Evolutionary conservation across 2,329 filamentous ascomycete genomes (phyloP).

Genomic region (Sporothrix luriei): DNA sequence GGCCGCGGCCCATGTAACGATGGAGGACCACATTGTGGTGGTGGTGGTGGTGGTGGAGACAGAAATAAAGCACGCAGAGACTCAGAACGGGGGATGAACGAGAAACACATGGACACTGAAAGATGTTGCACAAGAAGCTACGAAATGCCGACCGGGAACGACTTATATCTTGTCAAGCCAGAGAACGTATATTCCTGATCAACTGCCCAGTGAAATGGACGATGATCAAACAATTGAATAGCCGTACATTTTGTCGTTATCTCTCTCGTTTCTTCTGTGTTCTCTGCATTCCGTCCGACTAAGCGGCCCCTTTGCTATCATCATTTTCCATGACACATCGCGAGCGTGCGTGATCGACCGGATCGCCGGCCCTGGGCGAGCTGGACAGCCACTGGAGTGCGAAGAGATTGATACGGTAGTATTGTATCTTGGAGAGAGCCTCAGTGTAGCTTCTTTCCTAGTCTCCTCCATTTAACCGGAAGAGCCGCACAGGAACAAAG

Average conservation of each 20-base stretch:
- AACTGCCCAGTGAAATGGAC: not conserved
- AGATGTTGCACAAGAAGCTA: not conserved
- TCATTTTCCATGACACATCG: not conserved
- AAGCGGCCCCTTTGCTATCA: too few relatives aligned
- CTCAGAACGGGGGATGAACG: not conserved
- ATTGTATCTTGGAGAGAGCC: too few relatives aligned
- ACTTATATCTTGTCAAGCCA: not conserved
- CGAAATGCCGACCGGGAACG: not conserved
- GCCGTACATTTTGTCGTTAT: not conserved
- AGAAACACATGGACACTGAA: not conserved
- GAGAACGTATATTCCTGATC: not conserved
- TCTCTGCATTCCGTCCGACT: too few relatives aligned
- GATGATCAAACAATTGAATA: not conserved
- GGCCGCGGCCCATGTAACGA: not conserved
- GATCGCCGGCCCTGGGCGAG: not conserved
- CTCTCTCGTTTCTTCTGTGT: not conserved
- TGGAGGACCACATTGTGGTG: constrained; percentile 11
- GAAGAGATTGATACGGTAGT: not conserved
- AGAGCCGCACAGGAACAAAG: not conserved
- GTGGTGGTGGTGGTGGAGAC: not conserved
- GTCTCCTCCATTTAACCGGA: constrained; percentile 1
- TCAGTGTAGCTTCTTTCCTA: not conserved
- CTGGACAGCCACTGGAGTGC: not conserved
- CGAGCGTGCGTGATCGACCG: constrained; percentile 24
- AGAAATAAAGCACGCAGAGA: not conserved